Base-by-base conservation (phyloP, 2,329 filamentous ascomycete species). In the Diaporthe aspalathi region DNA sequence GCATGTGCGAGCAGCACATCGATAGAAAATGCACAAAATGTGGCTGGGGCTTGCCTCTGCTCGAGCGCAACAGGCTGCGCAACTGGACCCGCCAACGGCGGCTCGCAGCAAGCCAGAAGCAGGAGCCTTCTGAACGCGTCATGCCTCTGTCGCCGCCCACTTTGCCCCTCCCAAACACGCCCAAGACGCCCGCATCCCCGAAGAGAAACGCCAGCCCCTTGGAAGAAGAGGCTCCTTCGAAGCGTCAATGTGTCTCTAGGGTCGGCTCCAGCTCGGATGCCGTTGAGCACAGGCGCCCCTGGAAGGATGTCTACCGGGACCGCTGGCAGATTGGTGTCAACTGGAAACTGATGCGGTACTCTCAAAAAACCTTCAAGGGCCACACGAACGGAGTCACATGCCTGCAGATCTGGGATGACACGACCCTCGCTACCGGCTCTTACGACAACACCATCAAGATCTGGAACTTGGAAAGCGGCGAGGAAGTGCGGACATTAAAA, bases 251-350 rank as follows among this genome's bases (percentile, higher is more conserved):
- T 50, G 63, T 79, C 32, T 76, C 76, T n/a, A 73, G 75, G 27
- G 72, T 74, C 32, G 68, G 68, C 22, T 73, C 74, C 56, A 52
- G 73, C 63, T 40, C 63, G 70, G 71, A 38, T 53, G 32, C 70
- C 38, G 1, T 57, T 47, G 57, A 66, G 16, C 63, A 75, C 50
- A 72, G 66, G 84, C 83, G 94, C 38, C 94, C 92, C 0, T 99
- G 96, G 96, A 99, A 99, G 81, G 94, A 97, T 73, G 94, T 99
- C 1, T 99, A 99, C 84, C 93, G 94, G 74, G 95, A 98, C 80
- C 90, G 80, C 14, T 73, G 70, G 67, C 96, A 95, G 80, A 94
- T 99, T 60, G 95, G 96, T 66, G 96, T 92, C 72, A 98, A 98
- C 80, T 99, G 96, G 96, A 97, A 97, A 80, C 94, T 97, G 74